Percentiles rank a stretch among this genome's conserved stretches.
Conservation (phyloP, 352 stramenopile genomes). For the Globisporangium spiculum region DNA sequence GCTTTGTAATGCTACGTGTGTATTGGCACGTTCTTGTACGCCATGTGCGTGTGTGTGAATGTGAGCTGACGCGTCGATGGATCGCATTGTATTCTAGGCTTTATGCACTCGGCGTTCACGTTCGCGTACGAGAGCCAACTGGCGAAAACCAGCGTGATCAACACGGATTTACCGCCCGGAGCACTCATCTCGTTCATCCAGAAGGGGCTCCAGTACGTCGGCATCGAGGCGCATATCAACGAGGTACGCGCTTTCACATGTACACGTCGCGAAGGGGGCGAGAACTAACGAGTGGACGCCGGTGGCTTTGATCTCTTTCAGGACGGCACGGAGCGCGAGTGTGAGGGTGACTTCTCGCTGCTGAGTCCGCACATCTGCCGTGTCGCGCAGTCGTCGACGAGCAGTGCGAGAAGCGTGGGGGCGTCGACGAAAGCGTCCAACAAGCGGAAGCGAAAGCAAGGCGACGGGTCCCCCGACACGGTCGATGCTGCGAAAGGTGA, state of each 20-base stretch:
- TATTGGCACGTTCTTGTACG: not conserved
- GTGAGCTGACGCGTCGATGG: not conserved
- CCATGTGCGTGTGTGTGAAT: too few relatives aligned
- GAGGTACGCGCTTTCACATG: constrained; percentile 52
- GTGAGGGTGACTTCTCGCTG: constrained; percentile 89
- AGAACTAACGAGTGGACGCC: constrained; percentile 9
- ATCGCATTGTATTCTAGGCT: constrained; percentile 48
- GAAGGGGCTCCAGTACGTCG: constrained; percentile 96
- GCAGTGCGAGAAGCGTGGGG: constrained; percentile 45
- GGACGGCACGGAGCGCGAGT: constrained; percentile 86
- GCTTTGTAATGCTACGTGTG: not conserved
- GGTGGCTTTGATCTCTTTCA: constrained; percentile 17
- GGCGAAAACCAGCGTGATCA: constrained; percentile 90
- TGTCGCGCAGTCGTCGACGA: constrained; percentile 75
- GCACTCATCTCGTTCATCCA: constrained; percentile 98
- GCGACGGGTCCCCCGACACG: constrained; percentile 57
- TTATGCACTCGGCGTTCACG: constrained; percentile 97
- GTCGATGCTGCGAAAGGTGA: constrained; percentile 70
- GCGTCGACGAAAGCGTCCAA: constrained; percentile 52
- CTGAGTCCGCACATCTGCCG: constrained; percentile 91
- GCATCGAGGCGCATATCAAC: constrained; percentile 90
- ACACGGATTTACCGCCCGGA: constrained; percentile 93
- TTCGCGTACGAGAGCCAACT: constrained; percentile 98
- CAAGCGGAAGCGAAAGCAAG: constrained; percentile 80
- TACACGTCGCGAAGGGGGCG: constrained; percentile 23